Evolutionary conservation across 2,329 filamentous ascomycete genomes (phyloP), one percentile per base, ranked within the genome.

Genomic region (Torrubiellomyces zombiae): DNA sequence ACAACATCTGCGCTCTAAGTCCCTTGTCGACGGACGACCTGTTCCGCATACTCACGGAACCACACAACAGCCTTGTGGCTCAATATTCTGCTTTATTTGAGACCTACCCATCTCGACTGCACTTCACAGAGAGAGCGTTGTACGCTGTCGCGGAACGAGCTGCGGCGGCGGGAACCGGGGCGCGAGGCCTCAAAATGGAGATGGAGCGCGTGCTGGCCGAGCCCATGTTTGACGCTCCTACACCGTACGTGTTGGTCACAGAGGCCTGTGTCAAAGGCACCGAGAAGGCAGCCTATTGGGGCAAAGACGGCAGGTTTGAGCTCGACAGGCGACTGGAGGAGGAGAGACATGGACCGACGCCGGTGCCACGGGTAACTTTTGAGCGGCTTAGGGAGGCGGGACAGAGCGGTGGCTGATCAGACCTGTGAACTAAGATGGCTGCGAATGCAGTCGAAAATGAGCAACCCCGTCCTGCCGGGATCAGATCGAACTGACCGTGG

Each of bases 51-150:
- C 63, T 98, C 19, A 94, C 82, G 0, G 86, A 95, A 46, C 89
- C 89, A 1, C 73, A 79, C 29, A 93, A 94, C 53, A 81, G 75
- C 26, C 64, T 98, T 1, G 63, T 93, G 3, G 71, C 75, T 23
- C 89, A 98, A 51, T 95, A 94, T 49, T 78, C 75, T 11, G 75
- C 83, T 3, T 68, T 94, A 2, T 94, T 95, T 44, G 69, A 77
- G 28, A 75, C 69, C 1, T 75, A 72, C 32, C 76, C 89, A 0
- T 82, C 77, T 27, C 75, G 80, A 23, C 58, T 98, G 3, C 71
- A 69, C 35, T 91, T 95, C 52, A 94, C 86, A 0, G 75, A 70
- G 4, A 70, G 72, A 6, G 78, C 86, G 0, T 56, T 95, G n/a
- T 63, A 73, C 33, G 78, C 79, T 25, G 72, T 98, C 29, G 86